Base-by-base conservation (phyloP, 2,329 filamentous ascomycete species). In the Sphaceloma murrayae region DNA sequence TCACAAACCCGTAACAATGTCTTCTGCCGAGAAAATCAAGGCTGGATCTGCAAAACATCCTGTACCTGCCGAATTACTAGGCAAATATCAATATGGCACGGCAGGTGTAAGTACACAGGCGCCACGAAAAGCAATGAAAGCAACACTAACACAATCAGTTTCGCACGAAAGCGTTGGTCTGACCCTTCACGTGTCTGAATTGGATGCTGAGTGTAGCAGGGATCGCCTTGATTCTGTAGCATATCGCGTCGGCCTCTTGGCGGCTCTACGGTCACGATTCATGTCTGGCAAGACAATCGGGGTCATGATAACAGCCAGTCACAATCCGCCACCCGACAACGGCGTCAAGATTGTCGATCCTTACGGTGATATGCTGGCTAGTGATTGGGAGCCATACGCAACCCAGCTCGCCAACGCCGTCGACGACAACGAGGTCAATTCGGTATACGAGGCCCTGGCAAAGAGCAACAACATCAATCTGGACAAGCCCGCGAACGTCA, bases 311-410 rank as follows among this genome's bases (percentile, higher is more conserved):
- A 94, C 87, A 31, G 87, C 87, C 50, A 93, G 85, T 58, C 87
- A 94, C 72, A 94, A 94, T 66, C 85, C 85, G 13, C 82, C 87
- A 24, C 74, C 78, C 55, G 87, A 94, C 66, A 94, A 94, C 63
- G 87, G 87, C 42, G 82, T 94, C 62, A 94, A 94, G 74, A 78
- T 98, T 54, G 86, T 98, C 51, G 91, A 98, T 64, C 91, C 91
- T 9, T 83, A 94, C 80, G 89, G 91, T 52, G 91, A 96, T 64
- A 96, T 96, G 91, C 75, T 94, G 39, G 86, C 93, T 75, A 70
- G 75, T 63, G 84, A 89, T 49, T 98, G 91, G 91, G 91, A 98
- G 67, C 70, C 72, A 27, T 81, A 88, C 62, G 87, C 88, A 44
- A 96, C 91, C 26, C 75, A 75, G 56, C 79, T 98, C 50, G 88